Evolutionary conservation across 345 rosid genomes (phyloP), one percentile per base, ranked within the genome.

Genomic region (Hevea brasiliensis): DNA sequence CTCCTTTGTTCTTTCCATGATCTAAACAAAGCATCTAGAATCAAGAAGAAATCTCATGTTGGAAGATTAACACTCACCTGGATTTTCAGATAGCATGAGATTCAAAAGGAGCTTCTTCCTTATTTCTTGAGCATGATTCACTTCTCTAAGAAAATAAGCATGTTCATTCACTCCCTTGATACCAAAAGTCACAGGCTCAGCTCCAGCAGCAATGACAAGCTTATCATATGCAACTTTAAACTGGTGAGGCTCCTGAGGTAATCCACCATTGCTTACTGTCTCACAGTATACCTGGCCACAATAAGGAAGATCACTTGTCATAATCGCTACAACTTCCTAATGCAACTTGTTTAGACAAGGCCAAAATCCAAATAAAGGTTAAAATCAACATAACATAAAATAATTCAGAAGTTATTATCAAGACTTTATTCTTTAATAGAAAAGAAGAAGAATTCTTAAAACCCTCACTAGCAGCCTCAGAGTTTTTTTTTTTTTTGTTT

Each of bases 141-240:
- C 99, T 85, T 95, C 98, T 13, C 96, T 92, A 7, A 93, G 94
- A 80, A 95, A 95, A 61, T 75, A 88, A 17, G 99, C 96, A 67
- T 95, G 88, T 58, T 89, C 99, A n/a, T 84, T 72, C 45, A 95
- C 97, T 13, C 99, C 98, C 71, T 87, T 89, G 57, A 95, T 82
- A 42, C 98, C 98, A 32, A 95, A 95, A 66, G 99, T 95, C 71
- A 91, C 68, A 32, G 98, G 97, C 83, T 91, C 97, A 5, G 98
- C 92, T 72, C 99, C 97, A 11, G 94, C 87, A 70, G 97, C 94
- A 51, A 95, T 87, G 59, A 89, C 87, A 2, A 95, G 88, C 79
- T 93, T 95, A 83, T 95, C 98, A 68, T 95, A 91, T 13, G 97
- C 96, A 12, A 93, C 94, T 82, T 86, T 91, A 74, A 92, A 95